These are phyloP conservation scores for Solanum sparsipilum DNA, from an alignment of 257 asterid genomes.

Conservation along the genomic window DNA sequence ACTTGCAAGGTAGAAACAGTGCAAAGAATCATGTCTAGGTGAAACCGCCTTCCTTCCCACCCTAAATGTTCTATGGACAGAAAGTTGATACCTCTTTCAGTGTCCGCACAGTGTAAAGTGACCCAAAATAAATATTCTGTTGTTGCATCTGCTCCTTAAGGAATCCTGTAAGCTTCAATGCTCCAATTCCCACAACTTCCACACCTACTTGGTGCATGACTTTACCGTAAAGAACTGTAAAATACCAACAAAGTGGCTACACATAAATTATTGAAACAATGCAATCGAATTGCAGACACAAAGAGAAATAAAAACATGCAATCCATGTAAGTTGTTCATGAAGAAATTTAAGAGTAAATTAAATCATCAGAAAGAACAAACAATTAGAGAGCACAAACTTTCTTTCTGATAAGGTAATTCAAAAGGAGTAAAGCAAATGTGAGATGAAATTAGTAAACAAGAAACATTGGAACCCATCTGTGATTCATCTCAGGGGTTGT, in stretches of 20 bases:
- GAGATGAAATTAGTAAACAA: background rate
- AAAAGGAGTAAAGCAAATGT: background rate
- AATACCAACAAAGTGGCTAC: background rate
- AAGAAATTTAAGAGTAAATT: background rate
- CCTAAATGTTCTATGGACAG: background rate
- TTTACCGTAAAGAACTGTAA: constrained; percentile 70
- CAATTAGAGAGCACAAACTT: background rate
- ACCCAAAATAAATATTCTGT: constrained; percentile 55
- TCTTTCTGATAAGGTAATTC: background rate
- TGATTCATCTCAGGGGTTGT: background rate
- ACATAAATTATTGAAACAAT: background rate
- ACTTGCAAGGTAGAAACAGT: background rate
- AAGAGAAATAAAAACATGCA: background rate
- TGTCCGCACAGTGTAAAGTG: constrained; percentile 88
- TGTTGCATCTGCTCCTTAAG: constrained; percentile 86
- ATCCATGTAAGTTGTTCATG: background rate
- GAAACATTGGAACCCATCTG: background rate
- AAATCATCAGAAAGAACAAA: background rate
- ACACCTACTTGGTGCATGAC: constrained; percentile 87
- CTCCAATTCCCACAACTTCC: constrained; percentile 82
- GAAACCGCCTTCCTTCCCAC: background rate
- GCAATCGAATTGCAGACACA: background rate
- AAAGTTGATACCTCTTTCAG: constrained; percentile 63
- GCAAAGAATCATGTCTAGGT: background rate
- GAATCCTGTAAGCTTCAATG: constrained; percentile 81